Percentiles rank a stretch among this genome's conserved stretches.
Conservation (phyloP, 805 yeast genomes). For the Yamadazyma laniorum region DNA sequence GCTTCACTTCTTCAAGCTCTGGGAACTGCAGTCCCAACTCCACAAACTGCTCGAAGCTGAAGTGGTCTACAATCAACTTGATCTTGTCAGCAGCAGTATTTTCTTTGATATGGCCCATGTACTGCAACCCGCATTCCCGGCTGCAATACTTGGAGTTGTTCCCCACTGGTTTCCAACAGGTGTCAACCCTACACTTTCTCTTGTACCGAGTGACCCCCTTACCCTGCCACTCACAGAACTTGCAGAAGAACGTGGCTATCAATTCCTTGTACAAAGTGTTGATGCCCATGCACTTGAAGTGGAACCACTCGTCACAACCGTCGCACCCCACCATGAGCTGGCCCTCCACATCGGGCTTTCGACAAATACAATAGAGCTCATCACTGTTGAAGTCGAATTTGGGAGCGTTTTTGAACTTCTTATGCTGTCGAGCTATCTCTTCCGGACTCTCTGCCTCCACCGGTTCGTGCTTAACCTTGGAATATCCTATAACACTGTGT, state of each 20-base stretch:
- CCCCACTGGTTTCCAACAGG: constrained; percentile 56
- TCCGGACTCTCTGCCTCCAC: constrained; percentile 23
- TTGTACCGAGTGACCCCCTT: constrained; percentile 65
- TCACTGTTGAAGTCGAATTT: constrained; percentile 51
- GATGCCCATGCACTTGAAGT: constrained; percentile 72
- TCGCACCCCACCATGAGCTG: constrained; percentile 92
- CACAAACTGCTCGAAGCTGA: constrained; percentile 18
- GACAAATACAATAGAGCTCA: constrained; percentile 73
- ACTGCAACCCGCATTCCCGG: constrained; percentile 62
- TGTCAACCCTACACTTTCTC: constrained; percentile 63
- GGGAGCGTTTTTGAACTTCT: constrained; percentile 33
- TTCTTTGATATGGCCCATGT: constrained; percentile 13
- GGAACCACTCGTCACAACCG: constrained; percentile 95
- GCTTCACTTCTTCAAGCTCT: constrained; percentile 30
- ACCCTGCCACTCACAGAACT: constrained; percentile 60
- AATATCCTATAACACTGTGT: not conserved
- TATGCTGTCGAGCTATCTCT: constrained; percentile 37
- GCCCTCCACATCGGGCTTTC: constrained; percentile 71
- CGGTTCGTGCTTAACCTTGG: constrained; percentile 6
- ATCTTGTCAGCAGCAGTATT: constrained; percentile 11
- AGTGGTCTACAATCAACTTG: constrained; percentile 18
- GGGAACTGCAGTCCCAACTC: constrained; percentile 43
- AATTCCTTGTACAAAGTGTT: constrained; percentile 50
- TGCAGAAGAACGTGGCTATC: constrained; percentile 68
- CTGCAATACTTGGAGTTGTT: constrained; percentile 68